Conservation (phyloP, 1,284 basidiomycete species). For the Trametes hirsuta region DNA sequence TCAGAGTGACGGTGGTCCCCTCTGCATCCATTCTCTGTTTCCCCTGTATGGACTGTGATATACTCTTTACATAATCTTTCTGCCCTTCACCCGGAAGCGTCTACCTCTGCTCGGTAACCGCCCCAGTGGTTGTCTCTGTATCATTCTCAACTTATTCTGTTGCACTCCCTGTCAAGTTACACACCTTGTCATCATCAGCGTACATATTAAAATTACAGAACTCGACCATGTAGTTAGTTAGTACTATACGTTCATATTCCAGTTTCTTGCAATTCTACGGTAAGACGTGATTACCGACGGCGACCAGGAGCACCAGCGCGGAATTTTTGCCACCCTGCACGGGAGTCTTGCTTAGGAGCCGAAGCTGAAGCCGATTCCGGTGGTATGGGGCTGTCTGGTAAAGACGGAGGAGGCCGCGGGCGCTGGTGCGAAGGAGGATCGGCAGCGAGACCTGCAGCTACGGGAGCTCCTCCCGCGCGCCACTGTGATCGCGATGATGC, state of each 20-base stretch:
- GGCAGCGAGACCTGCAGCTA: not conserved
- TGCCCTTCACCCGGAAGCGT: conserved; percentile 8
- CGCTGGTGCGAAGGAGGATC: conserved; percentile 11
- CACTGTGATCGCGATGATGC: too few species aligned
- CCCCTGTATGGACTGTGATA: conserved; percentile 14
- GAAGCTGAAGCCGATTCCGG: conserved; percentile 14
- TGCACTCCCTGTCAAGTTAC: conserved; percentile 17
- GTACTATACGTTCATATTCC: conserved; percentile 35
- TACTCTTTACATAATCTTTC: conserved; percentile 27
- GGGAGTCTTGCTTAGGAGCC: conserved; percentile 26
- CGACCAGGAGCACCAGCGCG: conserved; percentile 34
- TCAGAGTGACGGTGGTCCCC: conserved; percentile 60
- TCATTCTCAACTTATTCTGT: conserved; percentile 5
- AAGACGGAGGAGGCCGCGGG: conserved; percentile 31
- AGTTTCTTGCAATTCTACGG: conserved; percentile 11
- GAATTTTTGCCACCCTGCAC: conserved; percentile 61
- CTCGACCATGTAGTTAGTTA: conserved; percentile 40
- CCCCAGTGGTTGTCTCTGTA: conserved; percentile 15
- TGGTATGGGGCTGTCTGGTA: conserved; percentile 24
- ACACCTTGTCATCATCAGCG: conserved; percentile 25
- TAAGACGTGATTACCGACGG: conserved; percentile 21
- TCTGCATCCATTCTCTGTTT: conserved; percentile 1
- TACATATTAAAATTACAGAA: conserved; percentile 40
- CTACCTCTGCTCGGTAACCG: conserved; percentile 19
- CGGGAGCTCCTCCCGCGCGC: too few species aligned